Percentiles rank a stretch among this genome's conserved stretches.
These are phyloP conservation scores for Cynara cardunculus DNA, from an alignment of 129 eudicot genomes.

Conservation along the genomic window DNA sequence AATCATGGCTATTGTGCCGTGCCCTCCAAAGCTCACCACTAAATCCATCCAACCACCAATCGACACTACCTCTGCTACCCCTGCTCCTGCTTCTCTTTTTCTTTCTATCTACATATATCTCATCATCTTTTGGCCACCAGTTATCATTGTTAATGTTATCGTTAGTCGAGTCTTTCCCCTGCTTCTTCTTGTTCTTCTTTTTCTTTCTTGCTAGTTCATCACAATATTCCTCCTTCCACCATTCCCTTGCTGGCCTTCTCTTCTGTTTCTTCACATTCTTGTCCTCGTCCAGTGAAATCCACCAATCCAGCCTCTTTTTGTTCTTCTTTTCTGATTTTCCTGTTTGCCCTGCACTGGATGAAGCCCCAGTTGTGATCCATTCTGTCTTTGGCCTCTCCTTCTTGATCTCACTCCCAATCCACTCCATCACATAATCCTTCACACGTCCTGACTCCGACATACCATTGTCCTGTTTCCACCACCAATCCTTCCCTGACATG, in stretches of 20 bases:
- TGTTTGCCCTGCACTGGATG: constrained; percentile 40
- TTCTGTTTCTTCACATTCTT: constrained; percentile 57
- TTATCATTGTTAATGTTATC: constrained; percentile 27
- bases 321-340: constrained; percentile 56
- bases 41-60: constrained; percentile 93
- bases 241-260: constrained; percentile 87
- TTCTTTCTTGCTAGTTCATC: constrained; percentile 76
- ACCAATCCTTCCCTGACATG: constrained; percentile 66
- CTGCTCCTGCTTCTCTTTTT: constrained; percentile 68
- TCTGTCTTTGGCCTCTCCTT: constrained; percentile 71
- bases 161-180: constrained; percentile 31
- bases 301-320: constrained; percentile 71
- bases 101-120: constrained; percentile 40
- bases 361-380: constrained; percentile 45
- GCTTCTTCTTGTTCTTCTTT: constrained; percentile 60
- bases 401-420: constrained; percentile 89
- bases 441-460: constrained; percentile 58
- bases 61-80: constrained; percentile 70
- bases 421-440: constrained; percentile 92
- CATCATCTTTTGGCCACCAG: constrained; percentile 73
- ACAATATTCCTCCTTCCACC: constrained; percentile 99
- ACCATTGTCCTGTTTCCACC: constrained; percentile 80
- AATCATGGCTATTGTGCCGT: constrained; percentile 62
- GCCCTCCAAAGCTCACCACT: constrained; percentile 89
- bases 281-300: constrained; percentile 81